phyloP scores from a whole-genome alignment of 1,284 basidiomycete species.

The Xanthoconium separans region DNA sequence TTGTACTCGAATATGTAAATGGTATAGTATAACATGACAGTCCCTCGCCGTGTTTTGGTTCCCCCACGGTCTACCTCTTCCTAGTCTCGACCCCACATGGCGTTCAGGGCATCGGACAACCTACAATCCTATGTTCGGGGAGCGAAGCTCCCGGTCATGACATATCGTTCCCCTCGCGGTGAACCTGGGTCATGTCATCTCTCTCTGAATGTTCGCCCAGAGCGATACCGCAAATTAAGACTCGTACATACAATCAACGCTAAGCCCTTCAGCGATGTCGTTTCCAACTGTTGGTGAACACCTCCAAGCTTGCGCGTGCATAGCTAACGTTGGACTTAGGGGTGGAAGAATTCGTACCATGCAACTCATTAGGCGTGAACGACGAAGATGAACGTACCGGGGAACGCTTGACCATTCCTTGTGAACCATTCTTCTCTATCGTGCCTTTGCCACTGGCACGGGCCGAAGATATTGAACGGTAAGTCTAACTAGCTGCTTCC shows the following conservation, averaged over 20 bases:
- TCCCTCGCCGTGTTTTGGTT: not conserved
- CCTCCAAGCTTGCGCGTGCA: not conserved
- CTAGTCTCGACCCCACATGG: conserved; percentile 17
- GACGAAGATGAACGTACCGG: conserved; percentile 41
- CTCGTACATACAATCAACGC: conserved; percentile 40
- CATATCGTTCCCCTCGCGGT: conserved; percentile 30
- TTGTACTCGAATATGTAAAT: not conserved
- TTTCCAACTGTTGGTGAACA: conserved; percentile 38
- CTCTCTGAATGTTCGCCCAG: conserved; percentile 43
- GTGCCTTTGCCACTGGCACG: conserved; percentile 27
- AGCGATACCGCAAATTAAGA: conserved; percentile 48
- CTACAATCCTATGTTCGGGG: conserved; percentile 47
- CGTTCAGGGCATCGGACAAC: conserved; percentile 40
- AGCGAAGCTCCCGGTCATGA: conserved; percentile 49
- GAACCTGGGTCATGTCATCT: conserved; percentile 48
- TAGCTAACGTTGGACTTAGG: conserved; percentile 29
- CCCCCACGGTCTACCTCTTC: not conserved
- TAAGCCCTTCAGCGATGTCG: conserved; percentile 30
- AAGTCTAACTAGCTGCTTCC: conserved; percentile 5
- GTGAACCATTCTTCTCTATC: conserved; percentile 38
- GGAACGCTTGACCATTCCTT: conserved; percentile 47
- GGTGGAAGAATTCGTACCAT: conserved; percentile 39
- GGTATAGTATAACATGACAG: not conserved
- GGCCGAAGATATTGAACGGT: conserved; percentile 42
- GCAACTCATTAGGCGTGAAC: conserved; percentile 32